A percentile compares a stretch with the other conserved stretches of the same genome.
Conservation (phyloP, 1,139 yeast genomes). For the Taiozyma onychis region DNA sequence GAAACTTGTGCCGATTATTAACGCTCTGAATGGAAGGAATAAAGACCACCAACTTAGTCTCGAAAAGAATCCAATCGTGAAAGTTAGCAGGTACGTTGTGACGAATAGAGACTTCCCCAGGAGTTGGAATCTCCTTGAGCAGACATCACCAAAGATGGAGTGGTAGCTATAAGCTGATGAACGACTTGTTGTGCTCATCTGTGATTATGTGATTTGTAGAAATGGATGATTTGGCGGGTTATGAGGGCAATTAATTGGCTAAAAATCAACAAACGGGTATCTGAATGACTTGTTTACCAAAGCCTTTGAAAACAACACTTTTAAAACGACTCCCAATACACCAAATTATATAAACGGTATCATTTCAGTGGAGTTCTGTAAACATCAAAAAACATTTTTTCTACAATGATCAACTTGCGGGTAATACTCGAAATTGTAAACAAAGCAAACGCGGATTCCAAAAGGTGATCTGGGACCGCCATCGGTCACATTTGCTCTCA, state of each 20-base stretch:
- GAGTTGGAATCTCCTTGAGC: slow-evolving; percentile 33
- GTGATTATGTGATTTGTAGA: not conserved
- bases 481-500: not conserved
- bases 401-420: not conserved
- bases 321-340: not conserved
- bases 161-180: slow-evolving; percentile 28
- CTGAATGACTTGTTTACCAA: not conserved
- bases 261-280: not conserved
- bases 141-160: slow-evolving; percentile 33
- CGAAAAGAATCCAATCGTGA: slow-evolving; percentile 25
- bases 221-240: not conserved
- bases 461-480: not conserved
- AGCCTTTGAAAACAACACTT: not conserved
- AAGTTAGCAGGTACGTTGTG: slow-evolving; percentile 26
- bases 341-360: not conserved
- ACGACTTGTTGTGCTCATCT: slow-evolving; percentile 3
- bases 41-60: slow-evolving; percentile 22
- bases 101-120: slow-evolving; percentile 32
- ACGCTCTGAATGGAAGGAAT: slow-evolving; percentile 19
- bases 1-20: slow-evolving; percentile 26
- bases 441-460: not conserved
- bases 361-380: not conserved
- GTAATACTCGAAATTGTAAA: not conserved
- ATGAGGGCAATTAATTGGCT: not conserved
- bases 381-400: not conserved